A percentile compares a stretch with the other conserved stretches of the same genome.
Conservation (phyloP, 2,329 filamentous ascomycete species). For the Pseudogymnoascus sp. region DNA sequence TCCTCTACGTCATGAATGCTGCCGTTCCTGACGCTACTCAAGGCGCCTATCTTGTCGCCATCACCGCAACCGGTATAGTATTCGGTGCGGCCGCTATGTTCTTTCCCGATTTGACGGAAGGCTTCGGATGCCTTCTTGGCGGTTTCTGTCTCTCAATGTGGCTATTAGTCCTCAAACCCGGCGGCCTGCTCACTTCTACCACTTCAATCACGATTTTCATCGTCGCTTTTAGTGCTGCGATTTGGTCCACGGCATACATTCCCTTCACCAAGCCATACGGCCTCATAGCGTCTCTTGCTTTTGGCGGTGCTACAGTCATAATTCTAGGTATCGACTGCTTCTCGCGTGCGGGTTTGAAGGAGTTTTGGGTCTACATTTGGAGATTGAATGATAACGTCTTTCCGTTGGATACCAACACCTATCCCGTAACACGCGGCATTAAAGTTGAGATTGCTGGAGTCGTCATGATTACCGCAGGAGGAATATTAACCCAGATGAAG, state of each 20-base stretch:
- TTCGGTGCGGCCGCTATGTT: constrained; percentile 67
- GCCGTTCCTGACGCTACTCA: constrained; percentile 70
- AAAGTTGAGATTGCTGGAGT: constrained; percentile 74
- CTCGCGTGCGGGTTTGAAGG: constrained; percentile 80
- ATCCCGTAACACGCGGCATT: constrained; percentile 80
- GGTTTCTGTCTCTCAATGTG: constrained; percentile 46
- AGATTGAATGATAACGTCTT: constrained; percentile 71
- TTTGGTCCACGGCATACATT: constrained; percentile 70
- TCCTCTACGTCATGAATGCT: constrained; percentile 79
- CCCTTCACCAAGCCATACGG: constrained; percentile 70
- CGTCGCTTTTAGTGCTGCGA: constrained; percentile 56
- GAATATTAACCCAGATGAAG: constrained; percentile 75
- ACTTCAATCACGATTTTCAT: constrained; percentile 68
- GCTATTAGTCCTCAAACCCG: constrained; percentile 69
- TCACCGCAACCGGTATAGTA: constrained; percentile 61
- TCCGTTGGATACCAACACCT: constrained; percentile 65
- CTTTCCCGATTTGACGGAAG: constrained; percentile 74
- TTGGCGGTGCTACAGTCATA: constrained; percentile 69
- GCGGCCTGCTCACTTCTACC: constrained; percentile 59
- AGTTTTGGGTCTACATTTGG: constrained; percentile 96
- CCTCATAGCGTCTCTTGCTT: constrained; percentile 67
- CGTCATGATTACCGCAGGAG: constrained; percentile 64
- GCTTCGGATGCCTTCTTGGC: constrained; percentile 51
- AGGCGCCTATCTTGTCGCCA: constrained; percentile 78
- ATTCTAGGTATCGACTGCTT: constrained; percentile 88